Conservation (phyloP, 352 stramenopile species). For the Globisporangium lucens region DNA sequence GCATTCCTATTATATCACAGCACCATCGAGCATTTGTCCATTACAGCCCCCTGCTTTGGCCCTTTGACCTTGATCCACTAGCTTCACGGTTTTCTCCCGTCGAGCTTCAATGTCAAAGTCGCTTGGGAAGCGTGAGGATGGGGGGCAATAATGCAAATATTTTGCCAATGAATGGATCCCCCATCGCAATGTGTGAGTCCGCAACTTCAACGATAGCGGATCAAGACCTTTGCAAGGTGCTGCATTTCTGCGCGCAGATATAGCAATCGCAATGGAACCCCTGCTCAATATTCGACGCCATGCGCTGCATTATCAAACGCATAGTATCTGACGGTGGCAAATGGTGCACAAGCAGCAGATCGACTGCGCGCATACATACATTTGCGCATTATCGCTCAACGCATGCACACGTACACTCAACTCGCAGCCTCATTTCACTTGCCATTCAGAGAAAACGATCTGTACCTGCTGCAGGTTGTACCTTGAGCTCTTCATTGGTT, state of each 20-base stretch:
- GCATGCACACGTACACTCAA: not conserved
- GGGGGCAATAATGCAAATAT: not conserved
- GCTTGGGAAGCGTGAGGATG: not conserved
- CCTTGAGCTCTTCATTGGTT: not conserved
- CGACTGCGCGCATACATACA: not conserved
- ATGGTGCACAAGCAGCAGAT: not conserved
- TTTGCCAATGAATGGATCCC: not conserved
- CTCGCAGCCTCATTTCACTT: no score
- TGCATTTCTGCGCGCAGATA: not conserved
- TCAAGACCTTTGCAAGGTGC: not conserved
- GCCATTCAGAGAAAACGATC: not conserved
- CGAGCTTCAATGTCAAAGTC: not conserved
- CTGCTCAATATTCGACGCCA: not conserved
- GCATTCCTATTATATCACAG: not conserved
- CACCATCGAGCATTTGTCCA: no score
- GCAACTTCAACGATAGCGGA: not conserved
- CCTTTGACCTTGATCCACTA: not conserved
- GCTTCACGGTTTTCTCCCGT: not conserved
- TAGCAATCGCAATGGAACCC: not conserved
- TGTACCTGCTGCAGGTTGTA: not conserved
- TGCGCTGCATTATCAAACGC: not conserved
- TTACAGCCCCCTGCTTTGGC: no score
- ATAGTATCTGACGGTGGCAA: not conserved
- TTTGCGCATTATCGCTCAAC: not conserved
- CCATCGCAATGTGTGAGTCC: not conserved